Conservation (phyloP, 1,284 basidiomycete genomes). For the Retiboletus flavoniger region DNA sequence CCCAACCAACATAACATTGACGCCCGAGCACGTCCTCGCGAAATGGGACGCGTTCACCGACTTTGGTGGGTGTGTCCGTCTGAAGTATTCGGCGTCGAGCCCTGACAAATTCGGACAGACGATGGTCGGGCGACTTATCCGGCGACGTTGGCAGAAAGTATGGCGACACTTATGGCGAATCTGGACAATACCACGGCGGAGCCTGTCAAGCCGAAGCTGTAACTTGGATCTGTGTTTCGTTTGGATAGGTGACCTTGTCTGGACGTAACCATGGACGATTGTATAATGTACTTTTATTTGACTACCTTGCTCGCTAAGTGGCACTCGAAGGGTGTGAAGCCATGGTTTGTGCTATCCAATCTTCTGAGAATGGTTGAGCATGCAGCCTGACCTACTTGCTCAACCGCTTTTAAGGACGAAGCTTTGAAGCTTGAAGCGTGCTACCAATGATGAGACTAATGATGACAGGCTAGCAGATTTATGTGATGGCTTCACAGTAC, state of each 20-base stretch:
- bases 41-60: slow-evolving; percentile 83
- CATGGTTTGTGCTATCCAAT: too few relatives aligned
- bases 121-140: slow-evolving; percentile 82
- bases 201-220: slow-evolving; percentile 51
- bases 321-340: too few relatives aligned
- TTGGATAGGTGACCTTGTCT: background rate
- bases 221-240: slow-evolving; percentile 8
- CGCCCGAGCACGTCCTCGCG: slow-evolving; percentile 74
- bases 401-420: too few relatives aligned
- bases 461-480: too few relatives aligned
- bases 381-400: too few relatives aligned
- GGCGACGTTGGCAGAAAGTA: slow-evolving; percentile 64
- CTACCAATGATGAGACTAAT: too few relatives aligned
- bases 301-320: background rate
- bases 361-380: too few relatives aligned
- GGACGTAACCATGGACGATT: background rate
- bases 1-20: slow-evolving; percentile 71
- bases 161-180: slow-evolving; percentile 80
- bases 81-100: background rate
- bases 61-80: slow-evolving; percentile 59
- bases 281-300: background rate
- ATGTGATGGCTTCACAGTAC: too few relatives aligned
- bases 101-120: slow-evolving; percentile 39
- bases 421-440: too few relatives aligned
- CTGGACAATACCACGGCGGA: slow-evolving; percentile 59